Conservation (phyloP, 2,329 filamentous ascomycete genomes). For the Fusarium anguioides region DNA sequence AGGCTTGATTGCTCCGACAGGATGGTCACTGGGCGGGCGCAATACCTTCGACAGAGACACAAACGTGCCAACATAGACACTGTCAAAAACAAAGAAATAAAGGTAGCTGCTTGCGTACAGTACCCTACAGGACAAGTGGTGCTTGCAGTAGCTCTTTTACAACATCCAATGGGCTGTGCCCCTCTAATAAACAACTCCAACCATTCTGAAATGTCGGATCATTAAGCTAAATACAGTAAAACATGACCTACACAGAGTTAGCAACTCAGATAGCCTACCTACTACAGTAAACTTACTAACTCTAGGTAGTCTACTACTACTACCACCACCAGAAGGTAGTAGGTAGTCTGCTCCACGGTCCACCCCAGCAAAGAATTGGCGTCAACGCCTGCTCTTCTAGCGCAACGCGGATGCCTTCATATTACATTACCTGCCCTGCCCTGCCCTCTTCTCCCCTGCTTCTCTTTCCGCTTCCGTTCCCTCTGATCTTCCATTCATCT, state of each 20-base stretch:
- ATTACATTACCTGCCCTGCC: constrained; percentile 35
- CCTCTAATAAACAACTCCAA: constrained; percentile 1
- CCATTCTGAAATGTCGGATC: constrained; percentile 31
- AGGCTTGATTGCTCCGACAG: constrained; percentile 33
- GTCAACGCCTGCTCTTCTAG: constrained; percentile 45
- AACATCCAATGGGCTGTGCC: neutral
- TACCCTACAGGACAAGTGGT: neutral
- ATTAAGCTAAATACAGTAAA: constrained; percentile 25
- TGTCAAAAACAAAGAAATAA: constrained; percentile 20
- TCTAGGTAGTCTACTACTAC: constrained; percentile 5
- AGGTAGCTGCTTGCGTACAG: neutral
- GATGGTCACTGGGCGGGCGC: constrained; percentile 28
- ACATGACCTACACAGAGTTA: neutral
- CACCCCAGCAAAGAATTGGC: constrained; percentile 44
- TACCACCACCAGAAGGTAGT: constrained; percentile 12
- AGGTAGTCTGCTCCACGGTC: constrained; percentile 37
- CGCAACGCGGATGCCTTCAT: constrained; percentile 48
- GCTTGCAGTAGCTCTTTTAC: neutral
- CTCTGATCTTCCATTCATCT: constrained; percentile 14
- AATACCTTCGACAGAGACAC: constrained; percentile 16
- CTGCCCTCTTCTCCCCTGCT: constrained; percentile 34
- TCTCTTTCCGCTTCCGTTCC: constrained; percentile 12
- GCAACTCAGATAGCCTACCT: constrained; percentile 28
- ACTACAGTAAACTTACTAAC: constrained; percentile 5
- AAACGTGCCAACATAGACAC: neutral